phyloP scores from a whole-genome alignment of 2,329 filamentous ascomycete genomes.

The Diaporthe sp. region DNA sequence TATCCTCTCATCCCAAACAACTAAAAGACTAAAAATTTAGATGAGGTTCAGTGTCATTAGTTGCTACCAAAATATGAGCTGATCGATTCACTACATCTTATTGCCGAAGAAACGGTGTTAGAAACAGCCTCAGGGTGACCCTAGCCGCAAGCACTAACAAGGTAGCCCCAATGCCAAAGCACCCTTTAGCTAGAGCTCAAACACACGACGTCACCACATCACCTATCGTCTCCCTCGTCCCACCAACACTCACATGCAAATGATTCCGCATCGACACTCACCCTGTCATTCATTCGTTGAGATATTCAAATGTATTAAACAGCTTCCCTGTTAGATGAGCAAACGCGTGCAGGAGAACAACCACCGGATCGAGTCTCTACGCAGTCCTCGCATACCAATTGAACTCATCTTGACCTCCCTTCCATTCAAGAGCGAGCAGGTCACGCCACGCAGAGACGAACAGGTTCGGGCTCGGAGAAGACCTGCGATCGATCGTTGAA shows the following conservation, averaged over 20 bases:
- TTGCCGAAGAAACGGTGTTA: background rate
- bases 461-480: background rate
- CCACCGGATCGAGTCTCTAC: too few relatives aligned
- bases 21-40: too few relatives aligned
- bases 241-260: conserved; percentile 13
- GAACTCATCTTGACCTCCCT: background rate
- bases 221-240: background rate
- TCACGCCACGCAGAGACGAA: conserved; percentile 3
- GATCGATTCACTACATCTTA: background rate
- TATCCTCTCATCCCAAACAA: background rate
- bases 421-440: background rate
- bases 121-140: background rate
- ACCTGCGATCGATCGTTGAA: too few relatives aligned
- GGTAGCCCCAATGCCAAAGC: background rate
- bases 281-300: conserved; percentile 1
- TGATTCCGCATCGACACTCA: background rate
- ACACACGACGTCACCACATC: conserved; percentile 29
- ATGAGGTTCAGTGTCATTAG: background rate
- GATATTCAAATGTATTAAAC: background rate
- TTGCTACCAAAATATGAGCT: background rate
- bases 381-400: background rate
- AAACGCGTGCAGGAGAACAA: background rate
- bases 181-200: background rate
- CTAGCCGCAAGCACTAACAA: conserved; percentile 8
- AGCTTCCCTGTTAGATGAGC: background rate